These are phyloP conservation scores for Coniochaeta ligniaria DNA, from an alignment of 2,329 filamentous ascomycete species.

Conservation along the genomic window DNA sequence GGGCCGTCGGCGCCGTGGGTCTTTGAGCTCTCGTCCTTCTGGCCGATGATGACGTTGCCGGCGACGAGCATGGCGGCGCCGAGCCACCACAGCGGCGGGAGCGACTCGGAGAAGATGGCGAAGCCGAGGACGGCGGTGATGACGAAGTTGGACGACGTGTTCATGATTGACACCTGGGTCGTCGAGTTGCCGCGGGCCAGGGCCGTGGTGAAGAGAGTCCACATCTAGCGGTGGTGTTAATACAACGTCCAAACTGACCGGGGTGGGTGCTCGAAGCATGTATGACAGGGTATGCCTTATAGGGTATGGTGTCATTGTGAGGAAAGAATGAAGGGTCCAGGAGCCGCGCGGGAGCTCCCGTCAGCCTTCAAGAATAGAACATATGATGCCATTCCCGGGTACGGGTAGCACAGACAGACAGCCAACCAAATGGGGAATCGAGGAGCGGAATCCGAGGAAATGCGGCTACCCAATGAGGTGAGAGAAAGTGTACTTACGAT, in stretches of 20 bases:
- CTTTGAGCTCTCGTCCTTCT: conserved; percentile 49
- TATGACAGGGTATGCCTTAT: neutral
- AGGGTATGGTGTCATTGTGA: neutral
- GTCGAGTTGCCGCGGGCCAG: conserved; percentile 68
- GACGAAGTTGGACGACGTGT: conserved; percentile 77
- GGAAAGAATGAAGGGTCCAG: neutral
- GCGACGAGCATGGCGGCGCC: conserved; percentile 66
- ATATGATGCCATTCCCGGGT: neutral
- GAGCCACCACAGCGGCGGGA: conserved; percentile 71
- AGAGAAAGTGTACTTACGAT: conserved; percentile 37
- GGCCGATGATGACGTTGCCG: conserved; percentile 72
- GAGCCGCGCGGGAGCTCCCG: neutral
- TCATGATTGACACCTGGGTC: conserved; percentile 74
- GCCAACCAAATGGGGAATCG: neutral
- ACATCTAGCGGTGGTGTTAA: conserved; percentile 48
- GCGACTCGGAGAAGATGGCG: conserved; percentile 61
- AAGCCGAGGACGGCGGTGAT: conserved; percentile 66
- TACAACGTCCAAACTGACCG: neutral
- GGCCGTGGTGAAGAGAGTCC: conserved; percentile 74
- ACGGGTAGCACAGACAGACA: neutral
- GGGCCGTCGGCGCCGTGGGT: conserved; percentile 7
- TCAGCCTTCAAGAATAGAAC: neutral
- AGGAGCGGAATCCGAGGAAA: neutral
- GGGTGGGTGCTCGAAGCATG: neutral
- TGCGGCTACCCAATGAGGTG: neutral